Conservation (phyloP, 2,329 filamentous ascomycete species). For the Colletotrichum siamense region DNA sequence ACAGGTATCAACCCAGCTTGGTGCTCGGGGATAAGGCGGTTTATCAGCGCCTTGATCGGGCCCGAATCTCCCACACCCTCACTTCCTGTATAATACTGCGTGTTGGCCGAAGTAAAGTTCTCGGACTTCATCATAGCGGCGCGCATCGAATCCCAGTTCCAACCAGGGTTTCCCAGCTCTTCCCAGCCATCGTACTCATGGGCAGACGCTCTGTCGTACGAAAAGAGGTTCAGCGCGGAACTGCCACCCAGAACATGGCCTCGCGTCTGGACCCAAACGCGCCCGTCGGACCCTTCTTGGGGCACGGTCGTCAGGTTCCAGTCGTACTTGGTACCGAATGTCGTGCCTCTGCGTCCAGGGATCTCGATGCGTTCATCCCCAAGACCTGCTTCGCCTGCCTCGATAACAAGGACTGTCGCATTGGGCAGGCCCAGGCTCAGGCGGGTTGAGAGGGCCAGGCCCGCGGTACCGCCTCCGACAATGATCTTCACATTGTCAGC, state of each 20-base stretch:
- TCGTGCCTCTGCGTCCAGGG: constrained; percentile 28
- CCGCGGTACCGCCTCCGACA: constrained; percentile 21
- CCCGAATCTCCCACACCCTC: constrained; percentile 24
- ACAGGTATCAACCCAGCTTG: constrained; percentile 49
- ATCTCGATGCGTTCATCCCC: constrained; percentile 30
- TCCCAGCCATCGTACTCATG: constrained; percentile 38
- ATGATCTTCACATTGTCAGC: constrained; percentile 3
- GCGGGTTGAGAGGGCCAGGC: constrained; percentile 17
- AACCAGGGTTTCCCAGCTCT: constrained; percentile 36
- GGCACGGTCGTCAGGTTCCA: constrained; percentile 45
- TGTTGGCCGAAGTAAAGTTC: constrained; percentile 27
- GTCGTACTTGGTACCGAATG: constrained; percentile 30
- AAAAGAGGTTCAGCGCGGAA: constrained; percentile 48
- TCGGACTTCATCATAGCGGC: constrained; percentile 32
- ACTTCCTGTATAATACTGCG: constrained; percentile 8
- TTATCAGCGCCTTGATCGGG: constrained; percentile 35
- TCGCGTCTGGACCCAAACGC: constrained; percentile 41
- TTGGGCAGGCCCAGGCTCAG: constrained; percentile 24
- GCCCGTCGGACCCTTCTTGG: constrained; percentile 40
- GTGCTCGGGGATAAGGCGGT: constrained; percentile 46
- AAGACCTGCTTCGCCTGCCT: constrained; percentile 29
- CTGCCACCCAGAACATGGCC: constrained; percentile 52
- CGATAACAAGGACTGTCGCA: constrained; percentile 31
- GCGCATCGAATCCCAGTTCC: constrained; percentile 41
- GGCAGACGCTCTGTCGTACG: constrained; percentile 33